A percentile compares a stretch with the other conserved stretches of the same genome.
These are phyloP conservation scores for Aspergillus sp. DNA, from an alignment of 2,329 filamentous ascomycete genomes.

Conservation along the genomic window DNA sequence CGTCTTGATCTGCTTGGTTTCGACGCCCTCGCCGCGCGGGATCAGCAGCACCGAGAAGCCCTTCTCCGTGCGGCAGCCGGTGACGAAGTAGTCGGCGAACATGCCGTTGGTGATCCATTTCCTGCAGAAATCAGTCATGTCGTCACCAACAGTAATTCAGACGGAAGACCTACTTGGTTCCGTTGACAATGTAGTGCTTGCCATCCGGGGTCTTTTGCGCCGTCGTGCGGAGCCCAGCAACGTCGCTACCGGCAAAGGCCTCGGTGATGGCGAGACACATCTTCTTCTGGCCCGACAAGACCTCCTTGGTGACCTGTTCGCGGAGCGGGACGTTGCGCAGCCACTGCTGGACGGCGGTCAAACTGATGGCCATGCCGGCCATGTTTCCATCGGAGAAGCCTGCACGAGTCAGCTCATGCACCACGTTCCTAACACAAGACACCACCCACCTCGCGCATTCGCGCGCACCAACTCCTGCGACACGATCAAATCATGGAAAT, in stretches of 20 bases:
- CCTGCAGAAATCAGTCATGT: conserved; percentile 54
- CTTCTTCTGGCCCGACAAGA: conserved; percentile 79
- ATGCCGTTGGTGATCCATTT: conserved; percentile 86
- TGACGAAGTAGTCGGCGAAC: conserved; percentile 81
- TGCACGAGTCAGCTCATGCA: conserved; percentile 8
- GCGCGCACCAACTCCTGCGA: conserved; percentile 70
- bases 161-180: conserved; percentile 32
- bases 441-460: conserved; percentile 59
- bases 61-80: conserved; percentile 74
- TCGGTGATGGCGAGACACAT: conserved; percentile 86
- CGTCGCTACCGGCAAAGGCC: conserved; percentile 81
- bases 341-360: conserved; percentile 79
- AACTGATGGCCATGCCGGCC: conserved; percentile 79
- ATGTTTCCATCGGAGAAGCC: conserved; percentile 84
- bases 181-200: conserved; percentile 63
- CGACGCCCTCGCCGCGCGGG: conserved; percentile 67
- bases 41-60: conserved; percentile 76
- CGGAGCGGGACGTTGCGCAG: conserved; percentile 66
- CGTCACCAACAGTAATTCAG: too few relatives aligned
- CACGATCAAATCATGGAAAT: conserved; percentile 79
- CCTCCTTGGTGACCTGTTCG: conserved; percentile 67
- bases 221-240: conserved; percentile 75
- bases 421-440: background rate
- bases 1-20: conserved; percentile 63
- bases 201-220: conserved; percentile 74